These are phyloP conservation scores for Allantophomopsis lycopodina DNA, from an alignment of 2,329 filamentous ascomycete species.

Conservation along the genomic window DNA sequence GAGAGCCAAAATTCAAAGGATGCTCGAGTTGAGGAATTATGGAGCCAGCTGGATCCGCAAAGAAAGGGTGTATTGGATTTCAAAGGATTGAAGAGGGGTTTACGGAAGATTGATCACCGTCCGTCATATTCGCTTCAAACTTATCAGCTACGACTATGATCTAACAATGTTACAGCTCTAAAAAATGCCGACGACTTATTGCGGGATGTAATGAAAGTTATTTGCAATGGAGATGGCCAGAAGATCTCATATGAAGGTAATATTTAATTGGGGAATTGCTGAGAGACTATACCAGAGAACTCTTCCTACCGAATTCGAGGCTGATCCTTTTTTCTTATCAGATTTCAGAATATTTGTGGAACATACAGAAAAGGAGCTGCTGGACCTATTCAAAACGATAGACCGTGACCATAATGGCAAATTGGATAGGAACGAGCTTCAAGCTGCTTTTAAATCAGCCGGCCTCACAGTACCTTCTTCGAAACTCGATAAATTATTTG, in stretches of 20 bases:
- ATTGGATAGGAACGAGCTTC: constrained; percentile 76
- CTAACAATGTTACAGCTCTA: constrained; percentile 36
- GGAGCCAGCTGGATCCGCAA: constrained; percentile 67
- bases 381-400: constrained; percentile 70
- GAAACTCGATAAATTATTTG: constrained; percentile 75
- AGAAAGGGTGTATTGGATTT: constrained; percentile 71
- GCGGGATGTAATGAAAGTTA: constrained; percentile 62
- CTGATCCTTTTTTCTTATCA: constrained; percentile 20
- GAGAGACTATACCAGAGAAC: constrained; percentile 1
- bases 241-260: constrained; percentile 83
- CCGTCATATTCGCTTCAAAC: constrained; percentile 20
- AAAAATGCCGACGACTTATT: constrained; percentile 89
- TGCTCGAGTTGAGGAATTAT: constrained; percentile 70
- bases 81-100: constrained; percentile 68
- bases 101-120: constrained; percentile 89
- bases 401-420: constrained; percentile 76
- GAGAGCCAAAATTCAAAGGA: constrained; percentile 71
- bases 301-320: constrained; percentile 2
- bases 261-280: constrained; percentile 1
- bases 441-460: constrained; percentile 61
- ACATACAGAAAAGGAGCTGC: constrained; percentile 73
- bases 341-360: constrained; percentile 87
- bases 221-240: constrained; percentile 68
- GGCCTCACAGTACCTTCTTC: constrained; percentile 67
- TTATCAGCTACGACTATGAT: constrained; percentile 4